Evolutionary conservation across 1,284 basidiomycete species (phyloP), one percentile per base, ranked within the genome.

Genomic region (Golubevia sp.): DNA sequence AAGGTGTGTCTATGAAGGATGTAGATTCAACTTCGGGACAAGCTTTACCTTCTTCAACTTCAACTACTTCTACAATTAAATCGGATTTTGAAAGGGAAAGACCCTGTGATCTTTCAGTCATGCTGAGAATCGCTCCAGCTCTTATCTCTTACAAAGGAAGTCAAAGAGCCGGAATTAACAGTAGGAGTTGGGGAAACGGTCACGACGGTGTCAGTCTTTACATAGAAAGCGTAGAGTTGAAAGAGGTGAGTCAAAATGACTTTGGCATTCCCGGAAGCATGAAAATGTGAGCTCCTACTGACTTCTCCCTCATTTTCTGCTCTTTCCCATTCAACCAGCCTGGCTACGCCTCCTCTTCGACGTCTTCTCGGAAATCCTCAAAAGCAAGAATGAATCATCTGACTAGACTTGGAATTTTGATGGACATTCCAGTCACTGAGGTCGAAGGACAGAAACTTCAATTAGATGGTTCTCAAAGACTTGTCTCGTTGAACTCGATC

Each of bases 191-290:
- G 88, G 87, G 87, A 11, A 88, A 88, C 68, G 86, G 86, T 26
- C 88, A 88, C 76, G 87, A 88, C 66, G 88, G 87, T 2, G 84
- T 85, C 4, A 86, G 86, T 67, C 81, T 88, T 24, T 85, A 86
- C 3, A 85, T 88, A 7, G 86, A 88, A 66, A 73, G 73, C 3
- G 86, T 87, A 2, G 82, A 85, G 59, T 73, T 86, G 2, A 67
- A 85, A n/a, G 73, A 77, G 61, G 86, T 86, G 61, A 72, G 85
- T 82, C n/a, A n/a, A n/a, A n/a, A n/a, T n/a, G n/a, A n/a, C n/a
- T n/a, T n/a, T n/a, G n/a, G n/a, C n/a, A n/a, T n/a, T n/a, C n/a
- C n/a, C n/a, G n/a, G n/a, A n/a, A n/a, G n/a, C n/a, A n/a, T n/a
- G n/a, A n/a, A n/a, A n/a, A n/a, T n/a, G n/a, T n/a, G n/a, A n/a